Base-by-base conservation (phyloP, 1,284 basidiomycete genomes). In the Ustilago esculenta region DNA sequence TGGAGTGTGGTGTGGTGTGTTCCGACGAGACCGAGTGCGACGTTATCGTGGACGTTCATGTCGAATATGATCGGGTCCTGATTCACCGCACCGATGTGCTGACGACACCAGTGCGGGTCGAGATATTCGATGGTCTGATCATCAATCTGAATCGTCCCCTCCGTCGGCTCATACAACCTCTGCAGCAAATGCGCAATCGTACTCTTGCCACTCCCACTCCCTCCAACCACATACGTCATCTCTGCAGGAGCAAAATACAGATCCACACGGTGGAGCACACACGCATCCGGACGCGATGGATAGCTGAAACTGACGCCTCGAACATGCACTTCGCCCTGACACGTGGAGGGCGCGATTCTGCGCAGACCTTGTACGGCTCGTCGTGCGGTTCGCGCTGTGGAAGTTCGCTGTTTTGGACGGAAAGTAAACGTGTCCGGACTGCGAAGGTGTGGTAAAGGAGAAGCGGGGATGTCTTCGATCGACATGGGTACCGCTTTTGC, bases 171-270 rank as follows among this genome's bases (percentile, higher is more conserved):
- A 84, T 97, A 98, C 81, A 95, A 85, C 9, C 90, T 86, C 20
- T 94, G 85, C 0, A 98, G 85, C 2, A 96, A 86, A 55, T 90
- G 87, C 0, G 91, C 91, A 59, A 97, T 86, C 0, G 93, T 97
- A n/a, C 89, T 91, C 84, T 98, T 98, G 34, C 94, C 94, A 1
- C 89, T 91, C 2, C 94, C 94, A 2, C 90, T 92, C 2, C 89
- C 88, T 43, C 94, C 95, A 50, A 97, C 92, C 73, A 98, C 89
- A 83, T 93, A 97, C 0, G 94, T 96, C 18, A 87, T 92, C 82
- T 98, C 94, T 33, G 87, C 85, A 0, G 92, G 87, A 1, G 93
- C 90, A 42, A 98, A 87, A 85, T 85, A 76, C 64, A 92, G 85
- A 24, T 85, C 87, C 49, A 91, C 87, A 75, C 89, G 84, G 25